Base-by-base conservation (phyloP, 2,329 filamentous ascomycete genomes). In the Lachnellula cervina region DNA sequence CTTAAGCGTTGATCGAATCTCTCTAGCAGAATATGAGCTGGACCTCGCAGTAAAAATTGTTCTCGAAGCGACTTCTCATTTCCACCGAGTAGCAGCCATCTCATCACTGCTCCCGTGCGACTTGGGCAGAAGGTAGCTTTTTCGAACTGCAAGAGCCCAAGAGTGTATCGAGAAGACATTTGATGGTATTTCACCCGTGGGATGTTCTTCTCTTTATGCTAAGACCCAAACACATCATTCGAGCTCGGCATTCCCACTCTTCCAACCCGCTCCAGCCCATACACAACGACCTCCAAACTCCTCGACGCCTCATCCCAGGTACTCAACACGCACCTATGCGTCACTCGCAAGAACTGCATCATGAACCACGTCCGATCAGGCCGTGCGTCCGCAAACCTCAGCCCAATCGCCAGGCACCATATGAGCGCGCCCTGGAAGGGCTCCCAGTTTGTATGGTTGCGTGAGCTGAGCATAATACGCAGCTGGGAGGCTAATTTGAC, bases 331-430 rank as follows among this genome's bases (percentile, higher is more conserved):
- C 40, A 40, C 5, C 25, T 9, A 1, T 52, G 49, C 23, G 49
- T 16, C 5, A 21, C 37, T 11, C 49, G 49, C 4, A 52, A 19
- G 23, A 52, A 52, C 28, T 52, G 49, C 49, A 52, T 52, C 38
- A 52, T 9, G 23, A 52, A 52, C 49, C 49, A 52, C 16, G 38
- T 45, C 16, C 49, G 38, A 35, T 45, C 21, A 13, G 23, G 17
- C 25, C 8, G 9, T 17, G 19, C 6, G 35, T 52, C 49, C 23
- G 38, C 49, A 35, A 52, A 52, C 14, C 49, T 38, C 17, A 45
- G 16, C 8, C 49, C 49, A 23, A 52, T 52, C 9, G 49, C 49
- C 6, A 38, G 19, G 9, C 49, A 52, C 49, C 49, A 52, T 21
- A 52, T 11, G 3, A 52, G 38, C 17, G 49, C 49, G 14, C 38